phyloP scores from a whole-genome alignment of 2,329 filamentous ascomycete species.

The Trichoderma gracile region DNA sequence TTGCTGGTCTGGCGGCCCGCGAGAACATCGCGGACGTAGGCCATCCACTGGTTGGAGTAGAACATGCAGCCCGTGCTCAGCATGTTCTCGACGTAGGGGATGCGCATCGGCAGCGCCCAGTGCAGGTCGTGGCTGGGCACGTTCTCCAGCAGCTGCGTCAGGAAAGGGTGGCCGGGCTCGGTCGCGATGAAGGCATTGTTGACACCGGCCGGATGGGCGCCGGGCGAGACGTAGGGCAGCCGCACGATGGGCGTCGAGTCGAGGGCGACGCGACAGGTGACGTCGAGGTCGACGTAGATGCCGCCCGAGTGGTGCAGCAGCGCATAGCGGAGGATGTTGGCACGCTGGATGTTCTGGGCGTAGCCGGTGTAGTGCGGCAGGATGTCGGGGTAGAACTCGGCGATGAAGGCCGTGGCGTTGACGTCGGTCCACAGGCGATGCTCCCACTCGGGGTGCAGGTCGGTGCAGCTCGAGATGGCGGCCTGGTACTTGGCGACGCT shows the following conservation, averaged over 20 bases:
- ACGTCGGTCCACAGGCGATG: slow-evolving; percentile 32
- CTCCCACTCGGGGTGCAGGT: slow-evolving; percentile 31
- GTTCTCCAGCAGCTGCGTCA: slow-evolving; percentile 26
- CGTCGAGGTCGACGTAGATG: slow-evolving; percentile 33
- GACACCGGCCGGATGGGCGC: slow-evolving; percentile 32
- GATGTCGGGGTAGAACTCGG: slow-evolving; percentile 30
- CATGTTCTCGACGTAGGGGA: slow-evolving; percentile 35
- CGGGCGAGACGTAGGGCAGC: slow-evolving; percentile 30
- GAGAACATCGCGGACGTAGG: slow-evolving; percentile 28
- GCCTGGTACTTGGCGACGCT: slow-evolving; percentile 40
- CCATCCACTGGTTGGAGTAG: slow-evolving; percentile 34
- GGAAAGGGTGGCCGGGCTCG: slow-evolving; percentile 28
- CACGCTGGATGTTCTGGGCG: slow-evolving; percentile 32
- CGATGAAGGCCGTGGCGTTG: slow-evolving; percentile 31
- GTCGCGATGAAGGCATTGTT: slow-evolving; percentile 33
- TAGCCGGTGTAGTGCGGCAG: slow-evolving; percentile 31
- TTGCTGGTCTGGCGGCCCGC: slow-evolving; percentile 16
- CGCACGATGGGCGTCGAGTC: slow-evolving; percentile 29
- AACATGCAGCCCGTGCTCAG: slow-evolving; percentile 34
- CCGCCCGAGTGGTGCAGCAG: slow-evolving; percentile 32
- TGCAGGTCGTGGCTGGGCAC: slow-evolving; percentile 31
- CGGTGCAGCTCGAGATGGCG: slow-evolving; percentile 30
- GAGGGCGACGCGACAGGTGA: slow-evolving; percentile 30
- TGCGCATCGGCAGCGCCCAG: slow-evolving; percentile 32
- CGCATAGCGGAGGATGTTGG: slow-evolving; percentile 31